phyloP scores from a whole-genome alignment of 768 basidiomycete genomes.

The Leccinellum rugosiceps region DNA sequence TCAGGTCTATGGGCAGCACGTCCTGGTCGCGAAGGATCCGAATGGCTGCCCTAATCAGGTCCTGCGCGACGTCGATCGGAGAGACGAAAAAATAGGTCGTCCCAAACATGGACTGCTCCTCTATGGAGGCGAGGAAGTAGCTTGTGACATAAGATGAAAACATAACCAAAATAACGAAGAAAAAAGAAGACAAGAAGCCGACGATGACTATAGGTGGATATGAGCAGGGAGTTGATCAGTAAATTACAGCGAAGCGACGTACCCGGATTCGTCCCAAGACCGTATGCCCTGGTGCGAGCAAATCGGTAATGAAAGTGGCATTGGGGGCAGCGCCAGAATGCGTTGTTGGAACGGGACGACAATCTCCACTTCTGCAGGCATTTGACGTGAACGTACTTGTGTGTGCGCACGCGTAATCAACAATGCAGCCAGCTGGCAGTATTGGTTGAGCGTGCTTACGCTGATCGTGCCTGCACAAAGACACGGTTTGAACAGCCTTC shows the following conservation, averaged over 20 bases:
- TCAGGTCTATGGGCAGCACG: conserved; percentile 31
- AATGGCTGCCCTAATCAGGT: conserved; percentile 60
- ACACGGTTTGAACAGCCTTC: conserved; percentile 75
- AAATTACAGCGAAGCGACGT: conserved; percentile 17
- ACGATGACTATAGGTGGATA: conserved; percentile 50
- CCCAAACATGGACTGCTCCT: conserved; percentile 44
- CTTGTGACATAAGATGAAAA: conserved; percentile 68
- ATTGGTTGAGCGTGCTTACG: conserved; percentile 32
- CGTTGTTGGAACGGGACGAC: conserved; percentile 53
- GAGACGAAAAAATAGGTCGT: conserved; percentile 42
- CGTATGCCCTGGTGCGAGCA: conserved; percentile 63
- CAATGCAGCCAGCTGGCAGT: conserved; percentile 6
- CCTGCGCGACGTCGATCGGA: conserved; percentile 56
- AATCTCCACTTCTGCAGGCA: conserved; percentile 77
- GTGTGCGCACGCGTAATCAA: conserved; percentile 19
- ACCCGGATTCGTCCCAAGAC: conserved; percentile 78
- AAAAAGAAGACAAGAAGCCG: conserved; percentile 52
- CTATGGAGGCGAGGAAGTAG: conserved; percentile 60
- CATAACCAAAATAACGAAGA: conserved; percentile 67
- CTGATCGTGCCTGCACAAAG: conserved; percentile 74
- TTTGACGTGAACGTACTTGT: conserved; percentile 73
- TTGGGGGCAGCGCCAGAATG: conserved; percentile 79
- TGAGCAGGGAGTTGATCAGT: conserved; percentile 13
- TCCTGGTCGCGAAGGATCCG: conserved; percentile 60
- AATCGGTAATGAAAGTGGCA: conserved; percentile 78